Conservation (phyloP, 2,329 filamentous ascomycete genomes). For the Graphilbum sp. region DNA sequence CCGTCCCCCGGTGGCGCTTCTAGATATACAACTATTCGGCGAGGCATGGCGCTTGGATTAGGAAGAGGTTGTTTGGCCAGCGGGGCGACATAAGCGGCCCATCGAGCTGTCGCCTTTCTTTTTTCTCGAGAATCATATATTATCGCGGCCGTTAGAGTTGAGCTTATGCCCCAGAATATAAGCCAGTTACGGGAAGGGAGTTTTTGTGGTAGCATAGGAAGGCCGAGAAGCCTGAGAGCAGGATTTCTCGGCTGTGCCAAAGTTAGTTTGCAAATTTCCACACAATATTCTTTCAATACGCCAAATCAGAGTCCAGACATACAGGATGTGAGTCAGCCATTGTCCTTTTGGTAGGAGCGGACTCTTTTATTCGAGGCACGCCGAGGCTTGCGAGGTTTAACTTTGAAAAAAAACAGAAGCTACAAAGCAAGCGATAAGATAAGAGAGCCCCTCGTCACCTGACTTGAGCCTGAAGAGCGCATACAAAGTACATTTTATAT, state of each 20-base stretch:
- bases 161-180: conserved; percentile 75
- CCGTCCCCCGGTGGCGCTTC: conserved; percentile 77
- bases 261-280: not conserved
- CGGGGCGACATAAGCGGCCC: conserved; percentile 72
- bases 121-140: conserved; percentile 90
- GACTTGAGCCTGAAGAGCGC: too few relatives aligned
- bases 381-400: not conserved
- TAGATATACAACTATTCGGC: conserved; percentile 74
- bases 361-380: too few relatives aligned
- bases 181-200: conserved; percentile 95
- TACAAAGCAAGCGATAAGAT: not conserved
- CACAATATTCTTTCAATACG: too few relatives aligned
- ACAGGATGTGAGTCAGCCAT: too few relatives aligned
- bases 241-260: conserved; percentile 39
- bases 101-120: conserved; percentile 68
- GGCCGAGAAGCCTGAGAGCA: conserved; percentile 62
- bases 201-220: conserved; percentile 68
- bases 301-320: too few relatives aligned
- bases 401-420: not conserved
- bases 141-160: conserved; percentile 61
- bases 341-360: too few relatives aligned
- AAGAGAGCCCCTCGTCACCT: too few relatives aligned
- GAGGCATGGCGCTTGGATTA: conserved; percentile 51
- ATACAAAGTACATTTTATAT: too few relatives aligned
- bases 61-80: conserved; percentile 63